These are phyloP conservation scores for Penicillium sp. DNA, from an alignment of 2,329 filamentous ascomycete genomes.

Conservation along the genomic window DNA sequence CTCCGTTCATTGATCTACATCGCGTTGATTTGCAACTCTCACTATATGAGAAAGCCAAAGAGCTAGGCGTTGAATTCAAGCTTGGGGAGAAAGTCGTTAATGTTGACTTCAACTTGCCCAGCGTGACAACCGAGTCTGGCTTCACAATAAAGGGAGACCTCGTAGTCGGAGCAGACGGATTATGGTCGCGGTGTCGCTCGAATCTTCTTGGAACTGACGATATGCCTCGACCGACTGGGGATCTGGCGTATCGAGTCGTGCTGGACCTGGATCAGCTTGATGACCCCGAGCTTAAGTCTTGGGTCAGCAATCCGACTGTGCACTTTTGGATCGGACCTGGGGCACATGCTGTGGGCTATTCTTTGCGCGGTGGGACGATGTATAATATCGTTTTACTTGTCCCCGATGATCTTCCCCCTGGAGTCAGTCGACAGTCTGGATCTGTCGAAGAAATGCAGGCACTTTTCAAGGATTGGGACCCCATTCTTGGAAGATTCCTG, in stretches of 20 bases:
- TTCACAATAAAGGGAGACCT: not conserved
- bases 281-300: not conserved
- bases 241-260: not conserved
- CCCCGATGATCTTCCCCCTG: constrained; percentile 60
- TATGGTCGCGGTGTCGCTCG: not conserved
- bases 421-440: constrained; percentile 52
- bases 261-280: not conserved
- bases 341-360: constrained; percentile 61
- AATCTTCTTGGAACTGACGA: not conserved
- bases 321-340: constrained; percentile 64
- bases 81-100: not conserved
- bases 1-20: not conserved
- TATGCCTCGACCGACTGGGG: not conserved
- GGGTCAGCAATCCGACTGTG: constrained; percentile 24
- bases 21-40: not conserved
- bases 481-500: constrained; percentile 32
- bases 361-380: constrained; percentile 55
- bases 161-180: not conserved
- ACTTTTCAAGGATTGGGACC: constrained; percentile 64
- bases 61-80: not conserved
- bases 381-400: constrained; percentile 66
- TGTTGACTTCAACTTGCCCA: not conserved
- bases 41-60: not conserved
- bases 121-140: not conserved
- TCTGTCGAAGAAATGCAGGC: constrained; percentile 60